phyloP scores from a whole-genome alignment of 108 stramenopile genomes.

The Fragilariopsis cylindrus region DNA sequence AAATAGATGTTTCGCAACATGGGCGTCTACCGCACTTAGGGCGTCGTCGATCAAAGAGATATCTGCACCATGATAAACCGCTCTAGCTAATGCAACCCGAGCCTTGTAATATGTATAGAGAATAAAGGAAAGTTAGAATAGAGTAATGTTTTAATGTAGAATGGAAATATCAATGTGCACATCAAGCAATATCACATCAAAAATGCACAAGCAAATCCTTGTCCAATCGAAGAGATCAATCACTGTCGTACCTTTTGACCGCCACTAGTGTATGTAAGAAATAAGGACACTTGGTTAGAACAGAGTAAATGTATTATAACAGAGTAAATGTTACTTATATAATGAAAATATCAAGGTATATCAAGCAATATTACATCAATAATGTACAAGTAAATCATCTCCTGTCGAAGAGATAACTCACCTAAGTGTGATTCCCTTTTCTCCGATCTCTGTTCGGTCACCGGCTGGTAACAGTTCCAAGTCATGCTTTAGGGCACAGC shows the following conservation, averaged over 20 bases:
- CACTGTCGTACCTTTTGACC: no score
- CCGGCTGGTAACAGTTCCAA: slow-evolving; percentile 70
- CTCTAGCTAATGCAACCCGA: slow-evolving; percentile 88
- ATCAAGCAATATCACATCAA: not conserved
- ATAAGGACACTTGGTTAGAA: no score
- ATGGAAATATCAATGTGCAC: not conserved
- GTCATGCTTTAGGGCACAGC: slow-evolving; percentile 87
- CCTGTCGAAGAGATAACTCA: not conserved
- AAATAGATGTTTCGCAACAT: slow-evolving; percentile 86
- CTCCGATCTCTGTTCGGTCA: slow-evolving; percentile 91
- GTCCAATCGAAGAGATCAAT: no score
- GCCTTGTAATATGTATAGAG: slow-evolving; percentile 85
- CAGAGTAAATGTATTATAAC: no score
- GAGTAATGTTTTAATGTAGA: not conserved
- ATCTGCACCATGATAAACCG: slow-evolving; percentile 87
- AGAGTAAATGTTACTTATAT: no score
- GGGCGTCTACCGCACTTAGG: slow-evolving; percentile 81
- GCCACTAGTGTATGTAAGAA: no score
- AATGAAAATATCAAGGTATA: no score
- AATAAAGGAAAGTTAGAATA: not conserved
- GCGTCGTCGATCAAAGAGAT: slow-evolving; percentile 87
- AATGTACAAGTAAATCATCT: no score
- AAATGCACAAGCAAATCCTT: no score
- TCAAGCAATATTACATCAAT: no score
- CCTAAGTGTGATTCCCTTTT: slow-evolving; percentile 80